Evolutionary conservation across 352 stramenopile genomes (phyloP), one percentile per base, ranked within the genome.

Genomic region (Phytophthora europaea): DNA sequence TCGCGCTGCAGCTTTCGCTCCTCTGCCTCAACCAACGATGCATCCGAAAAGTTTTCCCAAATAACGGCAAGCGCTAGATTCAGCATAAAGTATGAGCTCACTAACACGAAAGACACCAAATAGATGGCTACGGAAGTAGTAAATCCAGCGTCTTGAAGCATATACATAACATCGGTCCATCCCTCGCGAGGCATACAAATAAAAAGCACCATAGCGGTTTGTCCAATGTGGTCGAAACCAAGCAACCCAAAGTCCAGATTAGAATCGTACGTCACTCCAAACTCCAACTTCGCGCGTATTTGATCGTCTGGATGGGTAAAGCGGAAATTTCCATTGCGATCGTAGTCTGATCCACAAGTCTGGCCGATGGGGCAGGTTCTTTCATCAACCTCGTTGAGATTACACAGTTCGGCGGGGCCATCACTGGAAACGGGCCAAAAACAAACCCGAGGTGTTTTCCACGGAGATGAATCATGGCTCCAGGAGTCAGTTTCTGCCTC

Each of bases 51-150:
- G 60, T 92, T 92, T 36, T 92, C 84, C 81, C 87, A 97, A 61
- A 98, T 93, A 34, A 98, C 93, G 20, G 93, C 93, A 33, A 98
- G 84, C n/a, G 90, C 86, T 20, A 98, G 73, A 56, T 98, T 97
- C 60, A 98, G 78, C 73, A 97, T 89, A 67, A 98, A 98, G 71
- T 91, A 98, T 20, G 89, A 94, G 20, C 91, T 94, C 55, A 97
- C 71, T 38, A 97, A 69, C 33, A 98, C 81, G 54, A 98, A 91
- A 7, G 89, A 81, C 43, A 95, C 82, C 45, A 98, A 98, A 72
- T 93, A 98, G 22, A 96, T 59, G 5, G 75, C 72, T 0, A 78
- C 67, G 8, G 80, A 76, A 16, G 82, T 65, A 53, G 82, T 54
- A 61, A 78, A 84, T 20, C 83, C 79, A 22, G 83, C 77, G 22